A percentile compares a stretch with the other conserved stretches of the same genome.
Evolutionary conservation across 129 eudicot genomes (phyloP).

Genomic region (Artemisia annua): DNA sequence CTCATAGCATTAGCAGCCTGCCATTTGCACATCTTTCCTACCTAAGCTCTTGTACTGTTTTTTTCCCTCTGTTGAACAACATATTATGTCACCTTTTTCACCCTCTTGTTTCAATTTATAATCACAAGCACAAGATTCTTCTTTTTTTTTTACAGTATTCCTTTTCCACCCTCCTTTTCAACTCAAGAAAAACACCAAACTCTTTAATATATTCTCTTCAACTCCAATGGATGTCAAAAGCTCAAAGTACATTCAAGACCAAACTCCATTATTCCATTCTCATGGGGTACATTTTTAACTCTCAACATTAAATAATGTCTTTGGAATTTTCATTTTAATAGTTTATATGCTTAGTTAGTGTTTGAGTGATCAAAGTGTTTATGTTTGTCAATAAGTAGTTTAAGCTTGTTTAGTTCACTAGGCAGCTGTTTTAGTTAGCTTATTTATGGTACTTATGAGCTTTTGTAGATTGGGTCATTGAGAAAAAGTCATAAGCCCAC

Average conservation of each 20-base stretch:
- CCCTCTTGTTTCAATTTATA: constrained; percentile 4
- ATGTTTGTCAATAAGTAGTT: not conserved
- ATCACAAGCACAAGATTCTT: constrained; percentile 27
- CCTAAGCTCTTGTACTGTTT: constrained; percentile 24
- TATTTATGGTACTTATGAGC: too few species aligned
- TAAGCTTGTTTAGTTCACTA: too few species aligned
- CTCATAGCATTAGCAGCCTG: not conserved
- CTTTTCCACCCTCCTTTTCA: not conserved
- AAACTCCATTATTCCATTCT: constrained; percentile 6
- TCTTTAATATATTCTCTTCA: constrained; percentile 4
- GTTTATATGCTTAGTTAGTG: too few species aligned
- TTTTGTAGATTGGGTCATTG: too few species aligned
- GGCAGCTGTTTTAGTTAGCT: too few species aligned
- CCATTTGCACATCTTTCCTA: constrained; percentile 21
- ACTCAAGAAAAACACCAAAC: not conserved
- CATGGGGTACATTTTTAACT: not conserved
- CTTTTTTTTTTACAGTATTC: constrained; percentile 14
- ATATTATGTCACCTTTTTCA: constrained; percentile 25
- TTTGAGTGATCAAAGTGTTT: not conserved
- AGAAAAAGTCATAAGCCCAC: too few species aligned
- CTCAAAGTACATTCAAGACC: constrained; percentile 10
- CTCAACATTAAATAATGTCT: not conserved
- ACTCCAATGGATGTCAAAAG: constrained; percentile 22
- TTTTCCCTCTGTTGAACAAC: constrained; percentile 30
- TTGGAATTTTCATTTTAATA: not conserved